Conservation (phyloP, 108 stramenopile genomes). For the Cylindrotheca closterium region DNA sequence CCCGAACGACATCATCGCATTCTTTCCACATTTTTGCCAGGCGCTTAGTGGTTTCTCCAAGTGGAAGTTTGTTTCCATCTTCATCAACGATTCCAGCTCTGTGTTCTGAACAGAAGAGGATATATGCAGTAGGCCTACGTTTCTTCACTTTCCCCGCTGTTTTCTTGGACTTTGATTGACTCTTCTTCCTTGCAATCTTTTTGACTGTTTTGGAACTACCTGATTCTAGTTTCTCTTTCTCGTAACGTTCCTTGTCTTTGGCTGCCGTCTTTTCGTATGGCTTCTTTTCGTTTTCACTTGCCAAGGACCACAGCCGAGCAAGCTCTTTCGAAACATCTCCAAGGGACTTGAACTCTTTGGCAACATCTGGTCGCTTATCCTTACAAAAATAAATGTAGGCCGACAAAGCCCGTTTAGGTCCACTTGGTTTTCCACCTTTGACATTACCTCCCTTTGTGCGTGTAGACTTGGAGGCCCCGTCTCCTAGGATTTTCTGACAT, state of each 20-base stretch:
- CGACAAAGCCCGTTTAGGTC: slow-evolving; percentile 32
- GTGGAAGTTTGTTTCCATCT: slow-evolving; percentile 33
- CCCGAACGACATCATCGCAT: slow-evolving; percentile 23
- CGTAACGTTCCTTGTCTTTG: slow-evolving; percentile 35
- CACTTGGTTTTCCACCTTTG: background rate
- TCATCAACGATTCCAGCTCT: slow-evolving; percentile 35
- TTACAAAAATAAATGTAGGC: slow-evolving; percentile 53
- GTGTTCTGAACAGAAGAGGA: slow-evolving; percentile 45
- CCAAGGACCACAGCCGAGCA: slow-evolving; percentile 43
- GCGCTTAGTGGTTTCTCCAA: slow-evolving; percentile 46
- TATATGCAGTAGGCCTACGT: slow-evolving; percentile 38
- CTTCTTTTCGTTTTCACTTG: slow-evolving; percentile 15
- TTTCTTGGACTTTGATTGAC: background rate
- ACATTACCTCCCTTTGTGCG: background rate
- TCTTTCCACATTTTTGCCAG: slow-evolving; percentile 48
- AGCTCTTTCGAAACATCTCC: slow-evolving; percentile 62
- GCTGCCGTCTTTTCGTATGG: slow-evolving; percentile 30
- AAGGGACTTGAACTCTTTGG: slow-evolving; percentile 19
- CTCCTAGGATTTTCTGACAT: slow-evolving; percentile 6
- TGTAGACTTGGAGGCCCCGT: background rate
- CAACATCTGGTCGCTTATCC: slow-evolving; percentile 47
- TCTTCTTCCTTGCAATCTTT: slow-evolving; percentile 3
- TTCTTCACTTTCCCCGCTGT: slow-evolving; percentile 15
- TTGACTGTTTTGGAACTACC: background rate
- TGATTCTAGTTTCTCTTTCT: slow-evolving; percentile 11